phyloP scores from a whole-genome alignment of 805 yeast species.

The Candida patagonica region DNA sequence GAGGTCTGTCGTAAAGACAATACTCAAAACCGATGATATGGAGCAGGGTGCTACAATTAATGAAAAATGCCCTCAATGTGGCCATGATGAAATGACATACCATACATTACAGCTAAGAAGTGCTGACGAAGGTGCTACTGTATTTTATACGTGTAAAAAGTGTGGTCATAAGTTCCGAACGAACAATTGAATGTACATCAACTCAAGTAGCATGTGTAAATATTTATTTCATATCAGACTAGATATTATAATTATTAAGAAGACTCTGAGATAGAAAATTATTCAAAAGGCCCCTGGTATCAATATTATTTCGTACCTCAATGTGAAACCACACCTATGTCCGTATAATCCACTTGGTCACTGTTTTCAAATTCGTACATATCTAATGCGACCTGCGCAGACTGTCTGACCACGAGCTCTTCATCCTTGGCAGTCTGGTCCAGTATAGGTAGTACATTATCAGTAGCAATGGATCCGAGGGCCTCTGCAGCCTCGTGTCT shows the following conservation, averaged over 20 bases:
- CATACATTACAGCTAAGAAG: constrained; percentile 94
- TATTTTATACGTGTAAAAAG: constrained; percentile 87
- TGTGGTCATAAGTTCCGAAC: constrained; percentile 94
- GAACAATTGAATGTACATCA: constrained; percentile 48
- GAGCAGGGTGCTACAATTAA: constrained; percentile 95
- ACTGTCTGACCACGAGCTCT: constrained; percentile 88
- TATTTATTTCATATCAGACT: not conserved
- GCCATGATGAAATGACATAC: constrained; percentile 95
- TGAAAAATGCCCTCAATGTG: constrained; percentile 98
- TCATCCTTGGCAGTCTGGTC: constrained; percentile 68
- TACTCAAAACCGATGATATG: constrained; percentile 62
- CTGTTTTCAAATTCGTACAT: constrained; percentile 96
- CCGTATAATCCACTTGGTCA: constrained; percentile 67
- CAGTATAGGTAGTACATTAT: constrained; percentile 85
- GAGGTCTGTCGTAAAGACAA: constrained; percentile 83
- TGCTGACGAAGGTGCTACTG: constrained; percentile 99
- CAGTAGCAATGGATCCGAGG: constrained; percentile 91
- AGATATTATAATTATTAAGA: not conserved
- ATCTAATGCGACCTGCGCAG: constrained; percentile 94
- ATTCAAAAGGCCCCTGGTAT: too few species aligned
- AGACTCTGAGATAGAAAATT: too few species aligned
- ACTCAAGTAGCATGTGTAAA: not conserved
- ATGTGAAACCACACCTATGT: too few species aligned
- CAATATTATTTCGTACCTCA: constrained; percentile 7
- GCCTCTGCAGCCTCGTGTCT: constrained; percentile 99